Conservation (phyloP, 2,329 filamentous ascomycete species). For the Dactylonectria macrodidyma region DNA sequence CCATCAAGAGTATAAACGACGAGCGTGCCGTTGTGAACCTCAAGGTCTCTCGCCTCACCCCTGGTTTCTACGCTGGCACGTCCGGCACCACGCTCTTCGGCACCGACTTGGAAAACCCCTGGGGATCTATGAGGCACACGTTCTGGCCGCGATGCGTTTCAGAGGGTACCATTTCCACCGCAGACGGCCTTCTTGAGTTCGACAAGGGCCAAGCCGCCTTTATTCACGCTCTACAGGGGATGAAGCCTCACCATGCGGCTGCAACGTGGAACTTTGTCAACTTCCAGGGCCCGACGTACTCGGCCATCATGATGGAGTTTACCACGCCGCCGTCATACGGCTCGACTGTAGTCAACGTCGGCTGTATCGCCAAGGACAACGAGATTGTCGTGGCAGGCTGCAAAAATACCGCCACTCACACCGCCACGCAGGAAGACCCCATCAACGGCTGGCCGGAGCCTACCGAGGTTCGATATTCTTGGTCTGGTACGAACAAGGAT, state of each 20-base stretch:
- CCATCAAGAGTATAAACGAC: conserved; percentile 91
- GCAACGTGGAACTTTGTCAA: conserved; percentile 93
- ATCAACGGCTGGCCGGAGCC: conserved; percentile 94
- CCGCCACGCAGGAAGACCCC: conserved; percentile 77
- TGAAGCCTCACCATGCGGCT: conserved; percentile 98
- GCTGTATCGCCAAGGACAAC: conserved; percentile 84
- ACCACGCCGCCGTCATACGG: conserved; percentile 95
- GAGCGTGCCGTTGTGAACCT: conserved; percentile 87
- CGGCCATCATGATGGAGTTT: conserved; percentile 95
- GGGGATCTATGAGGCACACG: conserved; percentile 91
- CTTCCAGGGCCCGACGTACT: conserved; percentile 90
- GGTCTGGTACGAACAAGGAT: conserved; percentile 84
- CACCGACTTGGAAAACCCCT: conserved; percentile 87
- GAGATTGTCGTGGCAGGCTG: conserved; percentile 83
- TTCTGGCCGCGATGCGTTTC: conserved; percentile 93
- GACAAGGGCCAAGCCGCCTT: conserved; percentile 84
- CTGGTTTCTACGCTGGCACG: conserved; percentile 87
- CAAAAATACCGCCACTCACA: conserved; percentile 78
- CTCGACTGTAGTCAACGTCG: conserved; percentile 86
- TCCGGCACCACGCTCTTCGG: conserved; percentile 89
- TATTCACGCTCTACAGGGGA: conserved; percentile 91
- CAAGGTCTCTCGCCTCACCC: conserved; percentile 81
- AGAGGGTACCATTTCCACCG: conserved; percentile 87
- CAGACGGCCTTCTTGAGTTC: conserved; percentile 85
- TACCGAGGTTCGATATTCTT: conserved; percentile 79